Base-by-base conservation (phyloP, 2,329 filamentous ascomycete genomes). In the Fusarium illudens region DNA sequence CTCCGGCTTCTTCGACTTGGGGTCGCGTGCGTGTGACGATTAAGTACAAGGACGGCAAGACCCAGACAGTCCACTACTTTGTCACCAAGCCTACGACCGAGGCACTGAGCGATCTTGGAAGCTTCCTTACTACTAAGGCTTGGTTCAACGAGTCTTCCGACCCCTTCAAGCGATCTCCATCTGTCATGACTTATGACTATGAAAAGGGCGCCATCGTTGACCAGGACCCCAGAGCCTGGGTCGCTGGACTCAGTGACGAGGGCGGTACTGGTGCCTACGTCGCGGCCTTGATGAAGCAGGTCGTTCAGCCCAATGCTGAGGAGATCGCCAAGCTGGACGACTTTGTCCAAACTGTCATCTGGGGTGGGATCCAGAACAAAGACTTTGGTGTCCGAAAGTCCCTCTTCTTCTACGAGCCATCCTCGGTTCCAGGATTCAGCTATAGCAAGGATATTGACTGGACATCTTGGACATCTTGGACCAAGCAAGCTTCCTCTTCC, bases 231-330 rank as follows among this genome's bases (percentile, higher is more conserved):
- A 81, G 87, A 1, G 86, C 82, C 7, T 89, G 87, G 87, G 83
- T 89, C 5, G 82, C 86, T 1, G 87, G 87, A 0, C 78, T 89
- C 1, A 88, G 85, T 58, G 87, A 89, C 59, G 87, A 89, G 75
- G 87, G 80, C 1, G 87, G 87, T 1, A 84, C 84, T 0, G 86
- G 86, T 1, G 83, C 86, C 0, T 88, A 83, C 63, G 80, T 88
- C 1, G 84, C 86, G 0, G 83, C 84, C 0, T 77, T 82, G 2
- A 82, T 86, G 76, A 89, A 89, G 75, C 84, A 87, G 60, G 79
- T 80, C 2, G 73, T 82, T 7, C 84, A 84, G 32, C 86, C 87
- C 0, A 75, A 81, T 10, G 78, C 82, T 0, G 75, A 74, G 0
- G 85, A 89, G 63, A 74, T 89, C 1, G 68, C 78, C 0, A 83